Evolutionary conservation across 805 yeast species (phyloP).

Genomic region (Metschnikowia corniflorae): DNA sequence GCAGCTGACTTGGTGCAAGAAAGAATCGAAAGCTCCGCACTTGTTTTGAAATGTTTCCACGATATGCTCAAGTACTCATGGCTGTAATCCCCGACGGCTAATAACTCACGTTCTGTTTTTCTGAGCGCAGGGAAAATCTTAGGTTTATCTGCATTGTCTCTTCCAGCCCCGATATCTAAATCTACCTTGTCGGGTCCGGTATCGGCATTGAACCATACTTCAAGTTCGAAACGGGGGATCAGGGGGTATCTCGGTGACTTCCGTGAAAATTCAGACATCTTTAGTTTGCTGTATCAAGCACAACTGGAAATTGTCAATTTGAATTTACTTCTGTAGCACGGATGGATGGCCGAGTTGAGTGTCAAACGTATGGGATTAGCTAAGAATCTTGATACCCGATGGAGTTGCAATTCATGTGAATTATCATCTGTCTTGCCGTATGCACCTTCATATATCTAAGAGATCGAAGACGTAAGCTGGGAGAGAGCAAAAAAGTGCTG

Average conservation of each 20-base stretch:
- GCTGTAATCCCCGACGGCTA: conserved; percentile 44
- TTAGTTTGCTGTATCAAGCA: not conserved
- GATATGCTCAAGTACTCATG: conserved; percentile 88
- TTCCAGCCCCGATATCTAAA: conserved; percentile 78
- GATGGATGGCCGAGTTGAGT: too few species aligned
- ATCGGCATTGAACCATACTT: conserved; percentile 61
- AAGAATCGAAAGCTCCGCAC: too few species aligned
- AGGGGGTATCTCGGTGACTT: conserved; percentile 66
- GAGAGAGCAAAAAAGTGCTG: too few species aligned
- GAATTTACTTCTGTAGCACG: too few species aligned
- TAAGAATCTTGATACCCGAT: too few species aligned
- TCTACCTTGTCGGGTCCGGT: conserved; percentile 68
- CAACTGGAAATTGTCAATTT: not conserved
- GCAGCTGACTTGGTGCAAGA: too few species aligned
- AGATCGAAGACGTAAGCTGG: too few species aligned
- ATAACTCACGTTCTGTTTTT: conserved; percentile 63
- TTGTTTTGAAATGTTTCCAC: too few species aligned
- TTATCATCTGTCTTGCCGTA: too few species aligned
- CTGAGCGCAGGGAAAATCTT: conserved; percentile 69
- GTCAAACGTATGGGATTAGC: too few species aligned
- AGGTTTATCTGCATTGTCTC: conserved; percentile 67
- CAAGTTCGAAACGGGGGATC: conserved; percentile 85
- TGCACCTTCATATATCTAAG: too few species aligned
- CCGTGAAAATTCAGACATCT: conserved; percentile 42
- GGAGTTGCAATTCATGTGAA: too few species aligned